These are phyloP conservation scores for Yarrowia osloensis DNA, from an alignment of 805 yeast species.

Conservation along the genomic window DNA sequence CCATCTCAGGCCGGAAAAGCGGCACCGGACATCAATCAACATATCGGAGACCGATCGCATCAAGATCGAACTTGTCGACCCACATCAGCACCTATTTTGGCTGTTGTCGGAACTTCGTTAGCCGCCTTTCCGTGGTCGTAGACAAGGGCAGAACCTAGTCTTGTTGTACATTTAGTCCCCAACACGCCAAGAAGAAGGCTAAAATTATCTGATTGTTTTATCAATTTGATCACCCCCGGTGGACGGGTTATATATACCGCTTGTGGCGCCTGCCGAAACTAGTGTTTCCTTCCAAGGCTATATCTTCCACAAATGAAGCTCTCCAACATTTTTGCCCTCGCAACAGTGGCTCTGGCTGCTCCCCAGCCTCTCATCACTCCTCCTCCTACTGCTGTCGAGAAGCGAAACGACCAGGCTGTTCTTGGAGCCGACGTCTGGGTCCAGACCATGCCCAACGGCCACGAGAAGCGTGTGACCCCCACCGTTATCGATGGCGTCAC, in stretches of 20 bases:
- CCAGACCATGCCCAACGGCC: conserved; percentile 34
- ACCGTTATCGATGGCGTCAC: conserved; percentile 61
- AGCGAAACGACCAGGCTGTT: conserved; percentile 24
- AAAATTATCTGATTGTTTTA: conserved; percentile 27
- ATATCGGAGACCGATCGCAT: neutral
- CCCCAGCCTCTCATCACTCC: conserved; percentile 27
- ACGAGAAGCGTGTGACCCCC: conserved; percentile 56
- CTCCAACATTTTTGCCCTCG: conserved; percentile 7
- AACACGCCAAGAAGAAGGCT: conserved; percentile 1
- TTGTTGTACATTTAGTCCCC: conserved; percentile 16
- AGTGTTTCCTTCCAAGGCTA: neutral
- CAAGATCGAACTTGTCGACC: neutral
- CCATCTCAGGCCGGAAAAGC: neutral
- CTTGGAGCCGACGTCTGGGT: conserved; percentile 34
- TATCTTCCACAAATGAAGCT: neutral
- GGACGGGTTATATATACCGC: neutral
- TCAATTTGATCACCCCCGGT: conserved; percentile 26
- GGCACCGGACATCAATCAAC: neutral
- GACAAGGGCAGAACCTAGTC: conserved; percentile 16
- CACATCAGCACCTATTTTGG: too few relatives aligned
- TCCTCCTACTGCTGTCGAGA: neutral
- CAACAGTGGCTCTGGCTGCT: conserved; percentile 22
- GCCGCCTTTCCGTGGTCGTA: neutral
- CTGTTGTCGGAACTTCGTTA: neutral
- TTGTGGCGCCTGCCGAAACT: neutral